phyloP scores from a whole-genome alignment of 2,329 filamentous ascomycete species.

The Fusarium foetens region DNA sequence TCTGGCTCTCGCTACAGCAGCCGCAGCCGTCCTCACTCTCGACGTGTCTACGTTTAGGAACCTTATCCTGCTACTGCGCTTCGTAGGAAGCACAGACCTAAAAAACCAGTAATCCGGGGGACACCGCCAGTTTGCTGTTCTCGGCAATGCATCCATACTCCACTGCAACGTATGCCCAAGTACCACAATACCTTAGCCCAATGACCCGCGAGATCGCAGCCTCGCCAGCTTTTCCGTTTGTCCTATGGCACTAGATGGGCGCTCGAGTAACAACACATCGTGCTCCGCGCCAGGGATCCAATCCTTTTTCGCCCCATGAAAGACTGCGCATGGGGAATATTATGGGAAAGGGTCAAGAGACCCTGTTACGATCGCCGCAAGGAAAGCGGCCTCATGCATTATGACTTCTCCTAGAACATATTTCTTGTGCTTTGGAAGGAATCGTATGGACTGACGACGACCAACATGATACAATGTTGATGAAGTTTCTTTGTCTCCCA shows the following conservation, averaged over 20 bases:
- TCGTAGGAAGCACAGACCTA: neutral
- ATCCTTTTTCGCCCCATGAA: neutral
- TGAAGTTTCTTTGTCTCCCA: slow-evolving; percentile 15
- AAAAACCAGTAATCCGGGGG: neutral
- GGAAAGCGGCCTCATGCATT: slow-evolving; percentile 28
- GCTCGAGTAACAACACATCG: slow-evolving; percentile 2
- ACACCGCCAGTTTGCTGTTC: neutral
- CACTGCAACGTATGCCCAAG: slow-evolving; percentile 18
- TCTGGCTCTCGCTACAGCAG: slow-evolving; percentile 53
- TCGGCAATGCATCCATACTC: neutral
- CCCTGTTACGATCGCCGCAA: slow-evolving; percentile 13
- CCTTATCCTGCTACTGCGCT: neutral
- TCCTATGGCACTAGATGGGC: slow-evolving; percentile 4
- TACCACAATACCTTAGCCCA: slow-evolving; percentile 31
- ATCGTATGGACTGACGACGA: slow-evolving; percentile 23
- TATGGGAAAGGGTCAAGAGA: neutral
- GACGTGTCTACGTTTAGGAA: slow-evolving; percentile 59
- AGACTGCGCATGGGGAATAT: neutral
- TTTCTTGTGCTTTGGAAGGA: slow-evolving; percentile 12
- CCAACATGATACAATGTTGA: slow-evolving; percentile 29
- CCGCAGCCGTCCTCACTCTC: slow-evolving; percentile 60
- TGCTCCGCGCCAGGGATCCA: neutral
- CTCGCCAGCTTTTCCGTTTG: slow-evolving; percentile 19
- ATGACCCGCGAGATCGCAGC: slow-evolving; percentile 19
- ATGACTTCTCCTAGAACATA: slow-evolving; percentile 26